Evolutionary conservation across 2,329 filamentous ascomycete species (phyloP).

Genomic region (Trichoderma atrobrunneum): DNA sequence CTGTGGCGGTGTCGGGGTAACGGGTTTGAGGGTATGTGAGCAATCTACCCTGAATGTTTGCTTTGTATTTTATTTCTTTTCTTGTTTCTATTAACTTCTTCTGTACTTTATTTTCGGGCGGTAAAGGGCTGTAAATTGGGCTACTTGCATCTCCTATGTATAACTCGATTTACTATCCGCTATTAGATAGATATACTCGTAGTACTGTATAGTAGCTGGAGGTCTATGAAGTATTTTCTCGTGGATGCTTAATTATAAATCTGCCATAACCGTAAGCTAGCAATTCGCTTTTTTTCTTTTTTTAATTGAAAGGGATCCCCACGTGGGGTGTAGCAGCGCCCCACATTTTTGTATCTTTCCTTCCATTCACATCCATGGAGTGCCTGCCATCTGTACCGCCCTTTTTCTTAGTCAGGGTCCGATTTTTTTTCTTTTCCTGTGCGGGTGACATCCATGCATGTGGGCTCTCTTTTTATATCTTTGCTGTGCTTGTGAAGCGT

Average conservation of each 20-base stretch:
- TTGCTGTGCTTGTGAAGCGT: not conserved
- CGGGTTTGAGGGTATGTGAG: not conserved
- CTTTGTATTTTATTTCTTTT: not conserved
- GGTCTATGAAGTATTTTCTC: not conserved
- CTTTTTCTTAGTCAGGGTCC: not conserved
- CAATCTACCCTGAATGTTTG: not conserved
- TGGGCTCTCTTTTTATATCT: not conserved
- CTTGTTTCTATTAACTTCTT: not conserved
- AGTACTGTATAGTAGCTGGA: not conserved
- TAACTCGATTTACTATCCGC: not conserved
- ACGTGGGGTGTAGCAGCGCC: not conserved
- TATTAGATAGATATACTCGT: not conserved
- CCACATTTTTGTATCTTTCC: not conserved
- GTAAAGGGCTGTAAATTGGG: too few relatives aligned
- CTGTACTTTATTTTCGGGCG: not conserved
- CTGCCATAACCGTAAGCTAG: not conserved
- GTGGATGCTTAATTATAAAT: too few relatives aligned
- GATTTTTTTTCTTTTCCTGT: not conserved
- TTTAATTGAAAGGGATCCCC: not conserved
- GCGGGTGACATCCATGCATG: slow-evolving; percentile 11
- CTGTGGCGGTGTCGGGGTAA: not conserved
- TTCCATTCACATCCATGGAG: not conserved
- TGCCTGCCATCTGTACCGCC: not conserved
- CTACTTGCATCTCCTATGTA: not conserved
- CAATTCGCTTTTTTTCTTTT: not conserved